phyloP scores from a whole-genome alignment of 1,139 yeast genomes.

The Suzukiozyma palmioleophila region DNA sequence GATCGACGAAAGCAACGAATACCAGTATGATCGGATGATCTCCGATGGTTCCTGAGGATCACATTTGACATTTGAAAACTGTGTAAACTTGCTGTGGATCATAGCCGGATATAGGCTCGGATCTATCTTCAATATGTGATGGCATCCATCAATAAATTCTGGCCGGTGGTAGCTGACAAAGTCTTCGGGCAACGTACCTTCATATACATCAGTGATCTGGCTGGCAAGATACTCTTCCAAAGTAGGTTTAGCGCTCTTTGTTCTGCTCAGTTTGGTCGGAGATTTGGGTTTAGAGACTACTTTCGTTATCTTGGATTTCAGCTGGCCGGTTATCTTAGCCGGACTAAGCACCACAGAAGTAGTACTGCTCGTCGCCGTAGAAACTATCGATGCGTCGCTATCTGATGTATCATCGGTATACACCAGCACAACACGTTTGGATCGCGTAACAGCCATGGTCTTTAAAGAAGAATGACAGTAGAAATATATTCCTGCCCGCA shows the following conservation, averaged over 20 bases:
- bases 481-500: too few species aligned
- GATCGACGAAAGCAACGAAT: constrained; percentile 39
- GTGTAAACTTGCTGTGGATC: constrained; percentile 27
- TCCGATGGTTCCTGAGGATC: constrained; percentile 16
- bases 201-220: constrained; percentile 20
- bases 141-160: constrained; percentile 40
- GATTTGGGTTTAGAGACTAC: neutral
- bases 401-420: neutral
- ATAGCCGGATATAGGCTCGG: constrained; percentile 36
- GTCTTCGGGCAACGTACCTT: constrained; percentile 31
- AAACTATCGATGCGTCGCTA: neutral
- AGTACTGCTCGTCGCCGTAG: neutral
- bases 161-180: constrained; percentile 41
- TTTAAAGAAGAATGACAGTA: too few species aligned
- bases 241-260: constrained; percentile 5
- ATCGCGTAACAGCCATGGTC: constrained; percentile 2
- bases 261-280: constrained; percentile 4
- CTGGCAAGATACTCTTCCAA: constrained; percentile 28
- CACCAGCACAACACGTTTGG: neutral
- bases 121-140: constrained; percentile 37
- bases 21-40: constrained; percentile 39
- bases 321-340: neutral
- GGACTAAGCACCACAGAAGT: too few species aligned
- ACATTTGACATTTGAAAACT: constrained; percentile 17
- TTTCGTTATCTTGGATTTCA: neutral